Base-by-base conservation (phyloP, 345 rosid genomes). In the Stellera chamaejasme region DNA sequence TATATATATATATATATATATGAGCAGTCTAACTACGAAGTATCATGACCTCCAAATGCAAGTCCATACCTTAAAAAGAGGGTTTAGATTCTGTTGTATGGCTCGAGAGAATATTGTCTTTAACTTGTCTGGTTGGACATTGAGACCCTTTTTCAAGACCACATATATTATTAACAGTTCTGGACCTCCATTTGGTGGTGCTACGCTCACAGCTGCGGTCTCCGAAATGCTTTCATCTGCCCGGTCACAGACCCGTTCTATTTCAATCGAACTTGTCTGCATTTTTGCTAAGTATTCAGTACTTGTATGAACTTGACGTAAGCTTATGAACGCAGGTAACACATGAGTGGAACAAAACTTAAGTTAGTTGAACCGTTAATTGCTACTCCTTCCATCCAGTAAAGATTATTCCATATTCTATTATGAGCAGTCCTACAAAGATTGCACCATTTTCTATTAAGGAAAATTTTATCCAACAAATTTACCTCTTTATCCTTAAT, bases 231-330 rank as follows among this genome's bases (percentile, higher is more conserved):
- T 65, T 53, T 82, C 84, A 57, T 86, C 98, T 10, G 95, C 84
- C 11, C 27, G 70, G 66, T 86, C 82, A 60, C 93, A 92, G 13
- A 81, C 79, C 1, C 82, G 80, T 70, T 92, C 98, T 4, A 92
- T 92, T 75, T 92, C 97, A 50, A 86, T 72, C n/a, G 95, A 80
- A 74, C 98, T 92, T 26, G 93, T 84, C 98, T 88, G 76, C 65
- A 44, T 36, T 39, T 50, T 42, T 61, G 51, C 26, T 14, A 15
- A 47, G 49, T 11, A 16, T 11, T 36, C 10, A 15, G 23, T 32
- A 32, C 9, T 32, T 32, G 39, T 3, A 8, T 32, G 39, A 32
- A 4, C 9, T 32, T 32, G 9, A 5, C 3, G 5, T 32, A 32
- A 3, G 39, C 39, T 32, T 32, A 32, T 8, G 39, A 32, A 32